phyloP scores from a whole-genome alignment of 2,329 filamentous ascomycete genomes.

The Aspergillus tubingensis region DNA sequence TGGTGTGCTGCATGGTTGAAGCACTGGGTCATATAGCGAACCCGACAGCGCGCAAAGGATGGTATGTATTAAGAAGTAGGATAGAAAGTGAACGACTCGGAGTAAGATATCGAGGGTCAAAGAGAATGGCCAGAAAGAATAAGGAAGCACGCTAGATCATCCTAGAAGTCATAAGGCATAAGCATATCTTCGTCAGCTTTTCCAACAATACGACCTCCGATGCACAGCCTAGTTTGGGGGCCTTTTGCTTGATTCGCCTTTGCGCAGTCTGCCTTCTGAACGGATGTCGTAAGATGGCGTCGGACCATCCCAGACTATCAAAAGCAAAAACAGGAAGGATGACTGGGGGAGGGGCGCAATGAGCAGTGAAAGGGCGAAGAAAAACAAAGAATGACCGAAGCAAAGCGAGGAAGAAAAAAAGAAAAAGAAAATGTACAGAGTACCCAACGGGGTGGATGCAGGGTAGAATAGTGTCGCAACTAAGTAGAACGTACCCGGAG shows the following conservation, averaged over 20 bases:
- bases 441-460: slow-evolving; percentile 1
- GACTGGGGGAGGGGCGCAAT: background rate
- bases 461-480: slow-evolving; percentile 13
- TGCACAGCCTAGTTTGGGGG: slow-evolving; percentile 13
- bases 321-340: background rate
- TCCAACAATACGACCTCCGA: slow-evolving; percentile 4
- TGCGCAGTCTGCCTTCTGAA: background rate
- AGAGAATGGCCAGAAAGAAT: background rate
- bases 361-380: background rate
- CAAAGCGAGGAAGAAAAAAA: slow-evolving; percentile 13
- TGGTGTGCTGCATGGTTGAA: slow-evolving; percentile 34
- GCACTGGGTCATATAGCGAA: slow-evolving; percentile 14
- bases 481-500: slow-evolving; percentile 20
- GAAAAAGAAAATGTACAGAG: background rate
- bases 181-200: slow-evolving; percentile 12
- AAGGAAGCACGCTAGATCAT: slow-evolving; percentile 7
- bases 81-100: background rate
- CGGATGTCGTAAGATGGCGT: slow-evolving; percentile 12
- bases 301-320: background rate
- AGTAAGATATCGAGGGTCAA: background rate
- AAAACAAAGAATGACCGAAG: background rate
- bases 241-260: slow-evolving; percentile 5
- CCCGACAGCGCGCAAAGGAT: background rate
- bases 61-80: background rate
- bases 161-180: slow-evolving; percentile 5